These are phyloP conservation scores for Striga hermonthica DNA, from an alignment of 305 asterid genomes.

Conservation along the genomic window DNA sequence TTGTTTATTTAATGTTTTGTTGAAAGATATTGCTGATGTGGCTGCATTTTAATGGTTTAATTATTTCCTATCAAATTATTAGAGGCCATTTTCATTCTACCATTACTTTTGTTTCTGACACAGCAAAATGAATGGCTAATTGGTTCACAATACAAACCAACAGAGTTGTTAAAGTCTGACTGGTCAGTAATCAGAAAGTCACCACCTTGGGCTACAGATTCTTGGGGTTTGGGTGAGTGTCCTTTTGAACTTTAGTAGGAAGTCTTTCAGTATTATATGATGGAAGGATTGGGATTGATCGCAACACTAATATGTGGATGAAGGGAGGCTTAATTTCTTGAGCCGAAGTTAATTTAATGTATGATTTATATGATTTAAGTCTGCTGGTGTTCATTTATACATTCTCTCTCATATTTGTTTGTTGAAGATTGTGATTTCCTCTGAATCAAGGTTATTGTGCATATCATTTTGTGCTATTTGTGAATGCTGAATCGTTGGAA, in stretches of 20 bases:
- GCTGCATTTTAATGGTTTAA: conserved; percentile 17
- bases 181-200: conserved; percentile 86
- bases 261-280: conserved; percentile 18
- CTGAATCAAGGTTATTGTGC: conserved; percentile 10
- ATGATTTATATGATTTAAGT: conserved; percentile 22
- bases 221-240: conserved; percentile 97
- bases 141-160: conserved; percentile 90
- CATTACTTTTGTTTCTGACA: conserved; percentile 32
- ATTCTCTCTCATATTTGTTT: conserved; percentile 24
- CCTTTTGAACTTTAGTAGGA: conserved; percentile 20
- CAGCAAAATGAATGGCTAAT: conserved; percentile 99
- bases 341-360: conserved; percentile 20
- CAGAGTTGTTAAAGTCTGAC: conserved; percentile 86
- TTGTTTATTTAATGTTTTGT: conserved; percentile 19
- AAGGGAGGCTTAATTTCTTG: conserved; percentile 27
- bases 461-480: conserved; percentile 14
- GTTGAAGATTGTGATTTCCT: conserved; percentile 27
- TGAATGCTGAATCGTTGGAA: conserved; percentile 9
- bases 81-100: conserved; percentile 23
- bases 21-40: conserved; percentile 19
- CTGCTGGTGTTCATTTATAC: conserved; percentile 23
- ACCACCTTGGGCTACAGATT: conserved; percentile 94
- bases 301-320: conserved; percentile 12
- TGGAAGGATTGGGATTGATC: conserved; percentile 5
- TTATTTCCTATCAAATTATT: conserved; percentile 16